phyloP scores from a whole-genome alignment of 2,329 filamentous ascomycete genomes.

The Verticillium zaregamsianum region DNA sequence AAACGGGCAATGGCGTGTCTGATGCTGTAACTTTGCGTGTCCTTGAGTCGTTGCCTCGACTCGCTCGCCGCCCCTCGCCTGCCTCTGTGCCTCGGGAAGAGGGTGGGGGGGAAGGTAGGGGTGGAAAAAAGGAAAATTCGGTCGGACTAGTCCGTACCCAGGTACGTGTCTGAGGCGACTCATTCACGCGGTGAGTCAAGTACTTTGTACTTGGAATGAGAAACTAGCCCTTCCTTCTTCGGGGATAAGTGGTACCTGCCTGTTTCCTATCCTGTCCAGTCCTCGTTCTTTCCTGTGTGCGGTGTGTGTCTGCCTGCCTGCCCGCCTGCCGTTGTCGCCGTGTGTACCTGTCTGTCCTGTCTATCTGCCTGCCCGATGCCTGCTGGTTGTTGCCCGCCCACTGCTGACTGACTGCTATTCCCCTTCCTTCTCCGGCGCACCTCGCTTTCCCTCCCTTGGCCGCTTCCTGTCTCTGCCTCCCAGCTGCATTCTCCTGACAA shows the following conservation, averaged over 20 bases:
- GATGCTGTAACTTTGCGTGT: neutral
- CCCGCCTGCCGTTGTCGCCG: neutral
- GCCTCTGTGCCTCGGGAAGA: neutral
- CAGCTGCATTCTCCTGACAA: neutral
- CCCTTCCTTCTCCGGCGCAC: neutral
- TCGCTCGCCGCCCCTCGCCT: neutral
- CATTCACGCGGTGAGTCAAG: neutral
- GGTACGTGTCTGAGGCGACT: neutral
- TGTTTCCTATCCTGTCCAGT: neutral
- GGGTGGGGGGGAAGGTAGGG: neutral
- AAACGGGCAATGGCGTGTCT: neutral
- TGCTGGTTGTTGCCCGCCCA: neutral
- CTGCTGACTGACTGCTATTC: too few relatives aligned
- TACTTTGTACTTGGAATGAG: neutral
- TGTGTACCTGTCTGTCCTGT: neutral
- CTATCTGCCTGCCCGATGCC: neutral
- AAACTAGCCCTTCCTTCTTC: neutral
- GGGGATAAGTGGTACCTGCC: neutral
- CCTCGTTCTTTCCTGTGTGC: neutral
- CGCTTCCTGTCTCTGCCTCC: neutral
- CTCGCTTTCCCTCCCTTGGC: too few relatives aligned
- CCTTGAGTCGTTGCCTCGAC: neutral
- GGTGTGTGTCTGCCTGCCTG: neutral
- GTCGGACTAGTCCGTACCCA: neutral
- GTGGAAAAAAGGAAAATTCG: neutral